Percentiles rank a stretch among this genome's conserved stretches.
Conservation (phyloP, 2,329 filamentous ascomycete genomes). For the Hawksworthiomyces lignivorus region DNA sequence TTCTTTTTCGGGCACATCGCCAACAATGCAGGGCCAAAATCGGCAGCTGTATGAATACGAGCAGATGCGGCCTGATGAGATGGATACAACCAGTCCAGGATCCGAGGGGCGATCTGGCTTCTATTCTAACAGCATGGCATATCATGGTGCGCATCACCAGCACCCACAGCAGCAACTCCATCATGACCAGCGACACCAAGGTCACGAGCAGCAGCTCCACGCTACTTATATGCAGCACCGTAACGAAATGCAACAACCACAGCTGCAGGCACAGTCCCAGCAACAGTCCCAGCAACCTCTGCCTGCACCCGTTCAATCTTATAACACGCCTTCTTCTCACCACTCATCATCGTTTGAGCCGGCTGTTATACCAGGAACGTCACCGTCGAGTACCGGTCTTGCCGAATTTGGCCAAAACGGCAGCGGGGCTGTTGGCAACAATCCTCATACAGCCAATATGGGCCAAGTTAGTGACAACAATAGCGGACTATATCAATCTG, state of each 20-base stretch:
- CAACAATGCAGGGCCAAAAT: background rate
- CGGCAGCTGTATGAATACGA: background rate
- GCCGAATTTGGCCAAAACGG: background rate
- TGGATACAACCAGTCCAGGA: background rate
- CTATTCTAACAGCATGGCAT: background rate
- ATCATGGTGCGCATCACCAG: conserved; percentile 11
- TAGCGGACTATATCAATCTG: conserved; percentile 16
- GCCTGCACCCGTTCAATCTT: conserved; percentile 16
- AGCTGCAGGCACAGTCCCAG: conserved; percentile 16
- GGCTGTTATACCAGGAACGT: conserved; percentile 29
- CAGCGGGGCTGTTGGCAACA: background rate
- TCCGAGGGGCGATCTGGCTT: background rate
- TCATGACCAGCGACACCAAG: background rate
- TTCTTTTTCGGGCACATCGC: background rate
- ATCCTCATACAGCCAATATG: conserved; percentile 4
- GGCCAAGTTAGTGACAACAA: conserved; percentile 5
- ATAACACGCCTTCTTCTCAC: conserved; percentile 33
- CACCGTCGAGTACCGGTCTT: conserved; percentile 26
- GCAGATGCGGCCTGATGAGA: background rate
- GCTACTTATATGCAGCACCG: conserved; percentile 14
- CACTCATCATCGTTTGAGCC: conserved; percentile 35
- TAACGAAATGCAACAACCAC: conserved; percentile 13
- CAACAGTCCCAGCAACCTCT: conserved; percentile 16
- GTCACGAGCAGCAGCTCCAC: background rate
- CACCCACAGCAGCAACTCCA: conserved; percentile 4